A percentile compares a stretch with the other conserved stretches of the same genome.
Conservation (phyloP, 768 basidiomycete species). For the Calocybe gangraenosa region DNA sequence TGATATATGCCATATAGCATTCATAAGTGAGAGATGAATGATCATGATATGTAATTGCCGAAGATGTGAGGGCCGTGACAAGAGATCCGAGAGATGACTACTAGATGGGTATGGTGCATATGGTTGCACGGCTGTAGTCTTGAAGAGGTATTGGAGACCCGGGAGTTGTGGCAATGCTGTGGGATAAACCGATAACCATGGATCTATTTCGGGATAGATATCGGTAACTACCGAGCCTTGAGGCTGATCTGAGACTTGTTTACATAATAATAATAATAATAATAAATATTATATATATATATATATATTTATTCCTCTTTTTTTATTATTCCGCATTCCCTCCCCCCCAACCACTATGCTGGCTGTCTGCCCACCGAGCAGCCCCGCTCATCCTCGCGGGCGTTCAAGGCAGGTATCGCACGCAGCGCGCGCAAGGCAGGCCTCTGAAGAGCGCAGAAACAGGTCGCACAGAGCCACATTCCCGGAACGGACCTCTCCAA, state of each 20-base stretch:
- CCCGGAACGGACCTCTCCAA: not conserved
- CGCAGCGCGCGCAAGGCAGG: slow-evolving; percentile 38
- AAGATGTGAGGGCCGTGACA: not conserved
- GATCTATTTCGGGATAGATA: too few relatives aligned
- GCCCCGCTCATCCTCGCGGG: slow-evolving; percentile 16
- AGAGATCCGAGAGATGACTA: not conserved
- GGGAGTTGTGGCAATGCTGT: not conserved
- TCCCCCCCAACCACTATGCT: slow-evolving; percentile 11
- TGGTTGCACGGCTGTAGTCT: not conserved
- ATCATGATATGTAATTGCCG: too few relatives aligned
- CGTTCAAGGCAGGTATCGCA: slow-evolving; percentile 32
- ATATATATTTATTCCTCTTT: too few relatives aligned
- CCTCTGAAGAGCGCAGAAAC: slow-evolving; percentile 35
- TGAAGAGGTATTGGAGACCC: not conserved
- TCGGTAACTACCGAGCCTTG: too few relatives aligned
- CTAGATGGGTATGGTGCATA: not conserved
- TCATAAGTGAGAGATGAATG: too few relatives aligned
- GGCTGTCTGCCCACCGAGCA: slow-evolving; percentile 13
- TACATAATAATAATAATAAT: too few relatives aligned
- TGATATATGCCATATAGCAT: too few relatives aligned
- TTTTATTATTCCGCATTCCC: not conserved
- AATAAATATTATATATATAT: too few relatives aligned
- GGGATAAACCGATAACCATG: not conserved
- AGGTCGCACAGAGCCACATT: not conserved
- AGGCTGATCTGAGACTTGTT: too few relatives aligned